Evolutionary conservation across 805 yeast genomes (phyloP).

Genomic region (Citeromyces matritensis): DNA sequence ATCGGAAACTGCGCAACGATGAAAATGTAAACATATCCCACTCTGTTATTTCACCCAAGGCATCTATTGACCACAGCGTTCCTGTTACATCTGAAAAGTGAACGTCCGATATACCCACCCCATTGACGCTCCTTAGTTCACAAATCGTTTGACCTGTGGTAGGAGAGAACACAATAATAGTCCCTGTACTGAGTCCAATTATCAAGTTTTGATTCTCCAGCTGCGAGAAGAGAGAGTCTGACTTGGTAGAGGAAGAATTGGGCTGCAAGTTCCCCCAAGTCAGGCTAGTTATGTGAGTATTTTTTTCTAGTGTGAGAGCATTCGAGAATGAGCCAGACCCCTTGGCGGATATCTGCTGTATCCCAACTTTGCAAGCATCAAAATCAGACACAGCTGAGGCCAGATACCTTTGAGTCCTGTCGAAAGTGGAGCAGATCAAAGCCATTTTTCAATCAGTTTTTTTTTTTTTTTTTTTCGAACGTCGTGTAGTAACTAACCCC

Average conservation of each 20-base stretch:
- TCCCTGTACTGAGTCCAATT: conserved; percentile 47
- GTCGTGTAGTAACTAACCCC: too few species aligned
- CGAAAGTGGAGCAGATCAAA: conserved; percentile 32
- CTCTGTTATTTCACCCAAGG: conserved; percentile 39
- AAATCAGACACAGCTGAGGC: conserved; percentile 56
- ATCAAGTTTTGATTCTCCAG: too few species aligned
- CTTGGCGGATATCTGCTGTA: conserved; percentile 34
- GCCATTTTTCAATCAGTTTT: too few species aligned
- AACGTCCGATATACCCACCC: conserved; percentile 33
- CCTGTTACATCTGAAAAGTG: conserved; percentile 23
- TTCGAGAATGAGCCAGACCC: conserved; percentile 12
- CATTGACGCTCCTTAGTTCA: conserved; percentile 30
- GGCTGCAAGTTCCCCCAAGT: conserved; percentile 26
- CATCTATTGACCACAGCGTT: conserved; percentile 46
- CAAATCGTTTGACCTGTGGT: conserved; percentile 38
- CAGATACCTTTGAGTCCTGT: conserved; percentile 42
- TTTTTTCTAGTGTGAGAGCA: conserved; percentile 37
- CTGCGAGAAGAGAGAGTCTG: too few species aligned
- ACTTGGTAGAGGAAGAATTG: too few species aligned
- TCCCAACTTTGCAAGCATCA: conserved; percentile 56
- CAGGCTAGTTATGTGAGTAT: conserved; percentile 29
- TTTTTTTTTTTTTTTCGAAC: too few species aligned
- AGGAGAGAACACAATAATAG: conserved; percentile 54
- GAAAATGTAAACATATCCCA: conserved; percentile 39
- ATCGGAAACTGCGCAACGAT: conserved; percentile 25